Percentiles rank a stretch among this genome's conserved stretches.
Evolutionary conservation across 2,329 filamentous ascomycete species (phyloP).

Genomic region (Thielaviopsis euricoi): DNA sequence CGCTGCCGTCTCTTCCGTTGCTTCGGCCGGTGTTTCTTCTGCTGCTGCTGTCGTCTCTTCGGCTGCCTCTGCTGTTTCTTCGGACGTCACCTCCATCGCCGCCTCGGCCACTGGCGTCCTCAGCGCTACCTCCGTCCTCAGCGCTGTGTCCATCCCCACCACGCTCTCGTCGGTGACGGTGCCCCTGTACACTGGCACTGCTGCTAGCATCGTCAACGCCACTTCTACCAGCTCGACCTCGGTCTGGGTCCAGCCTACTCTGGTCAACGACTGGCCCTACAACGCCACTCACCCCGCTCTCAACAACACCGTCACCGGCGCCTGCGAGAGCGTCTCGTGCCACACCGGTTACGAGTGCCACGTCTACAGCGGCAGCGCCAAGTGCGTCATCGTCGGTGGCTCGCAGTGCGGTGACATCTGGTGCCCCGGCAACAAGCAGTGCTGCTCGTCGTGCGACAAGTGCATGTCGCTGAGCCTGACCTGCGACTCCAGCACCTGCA

Average conservation of each 20-base stretch:
- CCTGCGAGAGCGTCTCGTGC: conserved; percentile 5
- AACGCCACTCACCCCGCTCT: background rate
- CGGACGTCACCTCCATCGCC: background rate
- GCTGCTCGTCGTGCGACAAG: conserved; percentile 9
- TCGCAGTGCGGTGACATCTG: conserved; percentile 7
- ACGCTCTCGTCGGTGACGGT: background rate
- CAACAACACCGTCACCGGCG: conserved; percentile 10
- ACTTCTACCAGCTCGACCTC: background rate
- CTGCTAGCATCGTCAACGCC: background rate
- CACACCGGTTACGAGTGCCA: conserved; percentile 11
- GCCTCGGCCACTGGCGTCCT: background rate
- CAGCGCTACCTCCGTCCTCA: background rate
- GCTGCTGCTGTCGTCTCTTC: background rate
- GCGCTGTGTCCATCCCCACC: background rate
- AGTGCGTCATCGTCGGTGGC: conserved; percentile 7
- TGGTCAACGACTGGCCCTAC: conserved; percentile 9
- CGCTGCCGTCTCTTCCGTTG: background rate
- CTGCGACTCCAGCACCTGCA: background rate
- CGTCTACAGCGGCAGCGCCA: conserved; percentile 2
- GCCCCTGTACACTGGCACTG: background rate
- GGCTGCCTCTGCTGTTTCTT: background rate
- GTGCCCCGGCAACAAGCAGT: conserved; percentile 9
- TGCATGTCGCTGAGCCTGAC: conserved; percentile 8
- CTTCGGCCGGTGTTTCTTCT: background rate
- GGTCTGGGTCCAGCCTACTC: conserved; percentile 4